Base-by-base conservation (phyloP, 2,329 filamentous ascomycete species). In the Venturia asperata region DNA sequence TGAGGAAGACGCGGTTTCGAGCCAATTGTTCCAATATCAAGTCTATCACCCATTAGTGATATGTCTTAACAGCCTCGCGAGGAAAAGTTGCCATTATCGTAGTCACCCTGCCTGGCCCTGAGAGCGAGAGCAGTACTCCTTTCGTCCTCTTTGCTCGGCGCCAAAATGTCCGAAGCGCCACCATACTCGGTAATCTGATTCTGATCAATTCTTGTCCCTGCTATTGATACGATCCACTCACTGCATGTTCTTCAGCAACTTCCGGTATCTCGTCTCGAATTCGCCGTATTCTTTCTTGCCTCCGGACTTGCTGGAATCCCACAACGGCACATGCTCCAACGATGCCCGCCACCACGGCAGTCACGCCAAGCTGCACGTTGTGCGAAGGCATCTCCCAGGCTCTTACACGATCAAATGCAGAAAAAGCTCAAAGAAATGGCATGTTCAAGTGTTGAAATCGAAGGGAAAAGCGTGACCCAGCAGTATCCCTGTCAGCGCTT, bases 11-110 rank as follows among this genome's bases (percentile, higher is more conserved):
- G 64, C 90, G 85, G 74, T 97, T 97, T 62, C 94, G 87, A 1
- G 93, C 92, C 15, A 99, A 84, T 76, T 99, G 94, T 78, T 99
- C 94, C 60, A 96, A 83, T 66, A 97, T 93, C 55, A 99, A 83
- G 71, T 94, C 92, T 86, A 68, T n/a, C 65, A 49, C 19, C 19
- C n/a, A 17, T 63, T 19, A 61, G 64, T 2, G 7, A 21, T 3
- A 42, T 21, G 34, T 4, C 21, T 30, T 2, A 13, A 37, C 2
- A 15, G 19, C 3, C 5, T 52, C 3, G 19, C 17, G 2, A 13
- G n/a, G 39, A 11, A 21, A 43, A 21, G 68, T 62, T 71, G 83
- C 82, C 83, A 69, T 87, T 83, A 73, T 87, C 85, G 67, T 87
- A 88, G 70, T 87, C 84, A 27, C 85, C 85, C 69, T 82, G 78